Evolutionary conservation across 306 rosid genomes (phyloP).

Genomic region (Malus orientalis): DNA sequence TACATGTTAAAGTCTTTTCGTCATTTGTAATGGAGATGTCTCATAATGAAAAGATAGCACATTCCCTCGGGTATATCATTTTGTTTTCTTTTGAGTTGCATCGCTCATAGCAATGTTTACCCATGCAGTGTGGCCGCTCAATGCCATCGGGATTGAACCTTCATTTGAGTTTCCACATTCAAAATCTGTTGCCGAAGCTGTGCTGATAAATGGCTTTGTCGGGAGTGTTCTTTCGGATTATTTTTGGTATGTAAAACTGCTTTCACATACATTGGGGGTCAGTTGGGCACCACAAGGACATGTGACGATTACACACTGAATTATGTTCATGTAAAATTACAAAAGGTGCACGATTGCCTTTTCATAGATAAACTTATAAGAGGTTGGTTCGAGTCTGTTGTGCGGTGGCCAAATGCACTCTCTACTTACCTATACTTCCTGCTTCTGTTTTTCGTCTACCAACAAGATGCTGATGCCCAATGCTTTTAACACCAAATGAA

Average conservation of each 20-base stretch:
- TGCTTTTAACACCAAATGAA: not conserved
- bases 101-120: constrained; percentile 5
- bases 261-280: not conserved
- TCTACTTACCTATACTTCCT: not conserved
- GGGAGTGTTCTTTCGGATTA: constrained; percentile 64
- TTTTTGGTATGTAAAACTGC: constrained; percentile 44
- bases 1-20: not conserved
- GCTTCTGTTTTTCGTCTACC: not conserved
- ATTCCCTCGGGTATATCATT: not conserved
- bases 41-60: not conserved
- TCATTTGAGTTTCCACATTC: constrained; percentile 48
- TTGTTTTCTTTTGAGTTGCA: not conserved
- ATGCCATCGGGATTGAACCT: constrained; percentile 58
- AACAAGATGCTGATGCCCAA: not conserved
- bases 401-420: not conserved
- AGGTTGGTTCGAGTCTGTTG: not conserved
- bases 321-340: not conserved
- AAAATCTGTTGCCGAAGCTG: constrained; percentile 31
- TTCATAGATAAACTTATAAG: not conserved
- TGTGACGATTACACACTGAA: not conserved
- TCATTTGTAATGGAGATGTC: not conserved
- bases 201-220: constrained; percentile 48
- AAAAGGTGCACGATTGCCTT: not conserved
- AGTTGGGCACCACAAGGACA: not conserved
- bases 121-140: constrained; percentile 59